Conservation (phyloP, 306 rosid species). For the barrel medic (Medicago truncatula) region MtrunA17r5.0-ANR NC_053042.1:24812001-24812500, state of each 20-base stretch:
- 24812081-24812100: too few relatives aligned
- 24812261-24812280: slow-evolving; percentile 24
- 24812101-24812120: too few relatives aligned
- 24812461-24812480: slow-evolving; percentile 43
- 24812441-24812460: slow-evolving; percentile 54
- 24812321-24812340: slow-evolving; percentile 55
- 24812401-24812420: slow-evolving; percentile 51
- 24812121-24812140: too few relatives aligned
- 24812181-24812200: too few relatives aligned
- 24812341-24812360: slow-evolving; percentile 58
- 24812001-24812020: too few relatives aligned
- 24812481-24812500: slow-evolving; percentile 47
- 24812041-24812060: too few relatives aligned
- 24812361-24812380: slow-evolving; percentile 54
- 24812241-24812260: slow-evolving; percentile 3
- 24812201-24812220: too few relatives aligned
- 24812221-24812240: too few relatives aligned
- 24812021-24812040: too few relatives aligned
- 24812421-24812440: slow-evolving; percentile 51
- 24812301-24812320: slow-evolving; percentile 44
- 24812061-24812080: too few relatives aligned
- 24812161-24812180: too few relatives aligned
- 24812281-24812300: slow-evolving; percentile 38
- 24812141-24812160: too few relatives aligned
- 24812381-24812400: slow-evolving; percentile 52